Conservation (phyloP, 2,329 filamentous ascomycete genomes). For the Arthrocladium fulminans region DNA sequence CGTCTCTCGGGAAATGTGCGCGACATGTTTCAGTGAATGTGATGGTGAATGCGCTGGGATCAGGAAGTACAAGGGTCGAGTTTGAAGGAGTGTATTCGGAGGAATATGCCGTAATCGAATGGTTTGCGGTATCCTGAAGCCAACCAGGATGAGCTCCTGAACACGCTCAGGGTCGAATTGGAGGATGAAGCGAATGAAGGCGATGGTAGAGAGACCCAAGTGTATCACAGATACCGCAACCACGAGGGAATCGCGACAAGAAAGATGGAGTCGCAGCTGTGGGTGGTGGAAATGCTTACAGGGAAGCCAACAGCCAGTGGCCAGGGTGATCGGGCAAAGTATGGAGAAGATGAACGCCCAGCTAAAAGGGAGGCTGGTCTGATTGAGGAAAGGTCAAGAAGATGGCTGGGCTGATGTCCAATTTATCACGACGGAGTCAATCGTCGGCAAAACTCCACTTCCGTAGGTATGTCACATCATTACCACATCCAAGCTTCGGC, state of each 20-base stretch:
- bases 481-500: background rate
- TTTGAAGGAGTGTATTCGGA: conserved; percentile 3
- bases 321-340: conserved; percentile 2
- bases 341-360: conserved; percentile 9
- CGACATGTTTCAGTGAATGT: conserved; percentile 28
- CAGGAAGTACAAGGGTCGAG: too few relatives aligned
- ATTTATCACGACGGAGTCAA: background rate
- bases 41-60: conserved; percentile 22
- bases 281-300: conserved; percentile 4
- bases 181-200: conserved; percentile 15
- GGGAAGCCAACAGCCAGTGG: conserved; percentile 5
- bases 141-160: conserved; percentile 22
- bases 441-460: background rate
- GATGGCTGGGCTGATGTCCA: background rate
- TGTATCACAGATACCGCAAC: background rate
- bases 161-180: conserved; percentile 22
- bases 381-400: background rate
- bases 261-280: conserved; percentile 5
- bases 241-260: background rate
- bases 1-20: conserved; percentile 38
- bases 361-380: conserved; percentile 8
- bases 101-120: background rate
- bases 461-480: background rate
- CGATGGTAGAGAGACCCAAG: background rate
- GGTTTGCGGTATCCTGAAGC: conserved; percentile 7